Base-by-base conservation (phyloP, 1,284 basidiomycete genomes). In the Anthracocystis setariae region DNA sequence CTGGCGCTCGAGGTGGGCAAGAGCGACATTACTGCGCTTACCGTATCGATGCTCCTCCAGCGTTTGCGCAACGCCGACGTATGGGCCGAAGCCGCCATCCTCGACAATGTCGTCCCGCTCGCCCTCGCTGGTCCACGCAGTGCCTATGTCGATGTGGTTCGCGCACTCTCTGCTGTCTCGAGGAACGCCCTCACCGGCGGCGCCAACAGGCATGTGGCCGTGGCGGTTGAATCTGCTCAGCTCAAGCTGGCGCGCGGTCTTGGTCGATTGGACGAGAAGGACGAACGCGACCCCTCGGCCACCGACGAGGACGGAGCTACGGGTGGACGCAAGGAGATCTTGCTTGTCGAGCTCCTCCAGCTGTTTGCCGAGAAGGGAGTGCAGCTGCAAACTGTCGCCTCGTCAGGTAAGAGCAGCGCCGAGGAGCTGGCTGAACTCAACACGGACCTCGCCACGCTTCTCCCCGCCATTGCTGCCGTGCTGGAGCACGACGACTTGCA, bases 291-390 rank as follows among this genome's bases (percentile, higher is more conserved):
- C 38, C 49, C 61, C 27, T 48, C 55, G 10, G 48, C 92, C 89
- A 88, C 93, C 20, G 92, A 92, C 3, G 92, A 93, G 5, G 93
- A 94, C 83, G 94, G 92, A 2, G 88, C 91, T 52, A 35, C 62
- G 15, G 62, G 57, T 23, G 73, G 76, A 25, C 73, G 78, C 44
- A 81, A 82, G 60, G 71, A 78, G 65, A 58, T 77, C 47, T 96
- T 93, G 81, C 86, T 98, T n/a, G 85, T 89, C 27, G 94, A 97
- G 81, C 86, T 96, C 8, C 86, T 98, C 40, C 88, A 88, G 2
- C 86, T 97, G 17, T 96, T 96, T 80, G 88, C 89, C 17, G 94
- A 97, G 77, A 94, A 94, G 83, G 94, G 93, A 21, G 89, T 94
- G 15, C 90, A 90, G 12, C 92, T 95, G 21, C 94, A 97, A 82